phyloP scores from a whole-genome alignment of 306 rosid species.

The Acmispon strigosus region DNA sequence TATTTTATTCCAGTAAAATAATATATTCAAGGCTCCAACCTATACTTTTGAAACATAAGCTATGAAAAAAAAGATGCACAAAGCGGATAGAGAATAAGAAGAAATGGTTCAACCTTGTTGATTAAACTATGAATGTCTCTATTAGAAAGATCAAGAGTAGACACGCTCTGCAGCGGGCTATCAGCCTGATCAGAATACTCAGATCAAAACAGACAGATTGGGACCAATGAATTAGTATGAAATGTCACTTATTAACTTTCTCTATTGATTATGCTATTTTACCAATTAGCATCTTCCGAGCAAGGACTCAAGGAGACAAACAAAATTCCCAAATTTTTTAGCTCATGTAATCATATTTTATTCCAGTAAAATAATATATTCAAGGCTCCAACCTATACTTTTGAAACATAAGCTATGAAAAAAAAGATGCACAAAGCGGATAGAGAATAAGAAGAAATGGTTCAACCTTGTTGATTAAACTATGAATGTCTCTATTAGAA shows the following conservation, averaged over 20 bases:
- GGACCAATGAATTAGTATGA: neutral
- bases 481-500: slow-evolving; percentile 67
- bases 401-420: neutral
- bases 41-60: neutral
- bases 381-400: neutral
- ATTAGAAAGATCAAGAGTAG: slow-evolving; percentile 68
- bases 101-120: slow-evolving; percentile 38
- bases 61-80: neutral
- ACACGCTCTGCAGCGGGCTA: slow-evolving; percentile 34
- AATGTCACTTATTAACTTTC: neutral
- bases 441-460: neutral
- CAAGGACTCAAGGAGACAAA: neutral
- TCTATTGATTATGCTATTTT: neutral
- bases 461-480: slow-evolving; percentile 53
- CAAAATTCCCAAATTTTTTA: neutral
- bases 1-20: neutral
- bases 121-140: slow-evolving; percentile 64
- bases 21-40: neutral
- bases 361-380: neutral
- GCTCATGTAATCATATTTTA: neutral
- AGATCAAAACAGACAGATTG: neutral
- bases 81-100: slow-evolving; percentile 4
- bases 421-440: neutral
- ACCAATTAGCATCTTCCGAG: neutral
- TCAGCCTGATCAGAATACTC: slow-evolving; percentile 33